Base-by-base conservation (phyloP, 768 basidiomycete genomes). In the Mycena galericulata region DNA sequence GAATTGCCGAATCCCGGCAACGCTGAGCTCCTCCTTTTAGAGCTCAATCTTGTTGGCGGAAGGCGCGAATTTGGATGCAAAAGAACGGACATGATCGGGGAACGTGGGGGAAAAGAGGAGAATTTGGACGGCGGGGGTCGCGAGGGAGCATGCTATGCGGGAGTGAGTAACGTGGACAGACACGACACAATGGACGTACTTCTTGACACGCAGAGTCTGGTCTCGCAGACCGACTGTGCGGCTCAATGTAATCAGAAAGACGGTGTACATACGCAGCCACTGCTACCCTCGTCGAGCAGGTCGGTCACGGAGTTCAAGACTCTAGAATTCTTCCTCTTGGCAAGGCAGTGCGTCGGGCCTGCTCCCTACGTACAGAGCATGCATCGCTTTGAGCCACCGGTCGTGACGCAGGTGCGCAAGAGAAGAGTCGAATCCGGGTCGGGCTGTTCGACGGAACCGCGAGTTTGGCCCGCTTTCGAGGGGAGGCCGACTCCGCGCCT, bases 71-170 rank as follows among this genome's bases (percentile, higher is more conserved):
- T 94, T 94, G 72, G 86, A 86, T 20, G 98, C 97, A 77, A 97
- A 99, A n/a, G 80, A 81, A 56, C 96, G 92, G 69, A 99, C 97
- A 68, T 93, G 87, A 76, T 97, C 95, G 24, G 96, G 94, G 87
- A 99, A 99, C 7, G 98, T 99, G 30, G 98, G 97, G 1, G 97
- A 99, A 85, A 99, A 99, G 57, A 99, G 90, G 66, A 99, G 90
- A 72, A 96, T 96, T 77, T 99, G 98, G 26, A 87, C 82, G 67
- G n/a, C n/a, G n/a, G n/a, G 81, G 79, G 30, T 64, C 75, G 20
- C 85, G 84, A 24, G 89, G 88, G 27, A 92, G 85, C 79, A 89
- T 83, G 76, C 92, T 92, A 61, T 20, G 29, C 9, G 63, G 55
- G 29, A 65, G 30, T 32, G 30, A 45, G 41, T 32, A 54, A 62